Evolutionary conservation across 805 yeast genomes (phyloP).

Genomic region (Teunomyces atbi): DNA sequence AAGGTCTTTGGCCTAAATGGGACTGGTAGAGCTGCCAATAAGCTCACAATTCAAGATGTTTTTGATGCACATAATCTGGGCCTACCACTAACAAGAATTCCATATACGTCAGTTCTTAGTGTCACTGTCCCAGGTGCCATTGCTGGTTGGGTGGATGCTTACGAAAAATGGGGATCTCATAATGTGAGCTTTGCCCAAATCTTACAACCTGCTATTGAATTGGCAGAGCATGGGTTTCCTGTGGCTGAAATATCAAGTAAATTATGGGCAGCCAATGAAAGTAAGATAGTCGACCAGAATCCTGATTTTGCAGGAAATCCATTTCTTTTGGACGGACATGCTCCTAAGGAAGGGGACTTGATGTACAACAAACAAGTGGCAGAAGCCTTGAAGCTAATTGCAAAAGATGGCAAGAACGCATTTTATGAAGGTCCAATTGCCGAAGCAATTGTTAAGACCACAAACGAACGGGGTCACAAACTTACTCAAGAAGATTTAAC

Average conservation of each 20-base stretch:
- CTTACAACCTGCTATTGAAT: slow-evolving; percentile 61
- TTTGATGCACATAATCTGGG: slow-evolving; percentile 37
- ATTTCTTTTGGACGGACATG: slow-evolving; percentile 33
- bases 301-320: slow-evolving; percentile 28
- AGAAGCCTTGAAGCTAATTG: slow-evolving; percentile 49
- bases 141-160: slow-evolving; percentile 76
- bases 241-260: slow-evolving; percentile 56
- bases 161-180: slow-evolving; percentile 71
- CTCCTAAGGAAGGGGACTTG: slow-evolving; percentile 59
- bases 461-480: slow-evolving; percentile 54
- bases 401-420: slow-evolving; percentile 57
- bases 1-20: slow-evolving; percentile 71
- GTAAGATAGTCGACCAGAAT: slow-evolving; percentile 38
- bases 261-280: slow-evolving; percentile 45
- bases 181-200: slow-evolving; percentile 57
- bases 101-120: slow-evolving; percentile 51
- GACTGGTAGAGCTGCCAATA: slow-evolving; percentile 65
- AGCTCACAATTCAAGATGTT: slow-evolving; percentile 48
- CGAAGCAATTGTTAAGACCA: slow-evolving; percentile 55
- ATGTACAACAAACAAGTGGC: slow-evolving; percentile 55
- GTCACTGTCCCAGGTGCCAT: slow-evolving; percentile 78
- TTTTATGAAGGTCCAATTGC: slow-evolving; percentile 75
- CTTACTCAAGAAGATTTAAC: slow-evolving; percentile 55
- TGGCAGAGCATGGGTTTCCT: slow-evolving; percentile 68
- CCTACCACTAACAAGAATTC: slow-evolving; percentile 49